Evolutionary conservation across 1,139 yeast genomes (phyloP).

Genomic region (Yamadazyma aaseri): DNA sequence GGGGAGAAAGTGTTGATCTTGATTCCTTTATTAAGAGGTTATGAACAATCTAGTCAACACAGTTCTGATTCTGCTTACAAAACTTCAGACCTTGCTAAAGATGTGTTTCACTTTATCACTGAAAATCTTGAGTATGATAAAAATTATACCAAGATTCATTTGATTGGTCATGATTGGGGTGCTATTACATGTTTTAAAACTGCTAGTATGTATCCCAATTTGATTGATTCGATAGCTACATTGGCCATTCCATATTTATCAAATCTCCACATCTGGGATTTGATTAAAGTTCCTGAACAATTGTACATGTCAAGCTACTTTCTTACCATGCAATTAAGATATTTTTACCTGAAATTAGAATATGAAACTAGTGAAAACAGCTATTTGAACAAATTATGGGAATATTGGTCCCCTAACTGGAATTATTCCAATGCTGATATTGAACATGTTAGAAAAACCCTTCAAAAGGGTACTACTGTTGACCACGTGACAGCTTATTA

Average conservation of each 20-base stretch:
- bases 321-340: conserved; percentile 38
- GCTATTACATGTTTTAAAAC: conserved; percentile 38
- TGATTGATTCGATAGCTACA: conserved; percentile 34
- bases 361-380: conserved; percentile 17
- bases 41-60: conserved; percentile 37
- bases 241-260: conserved; percentile 42
- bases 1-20: conserved; percentile 25
- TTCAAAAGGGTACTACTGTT: conserved; percentile 27
- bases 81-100: conserved; percentile 32
- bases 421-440: conserved; percentile 27
- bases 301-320: conserved; percentile 37
- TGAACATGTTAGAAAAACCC: conserved; percentile 27
- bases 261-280: conserved; percentile 27
- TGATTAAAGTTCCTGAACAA: conserved; percentile 34
- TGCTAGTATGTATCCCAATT: conserved; percentile 36
- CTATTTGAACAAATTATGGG: conserved; percentile 38
- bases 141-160: conserved; percentile 31
- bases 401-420: conserved; percentile 45
- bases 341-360: conserved; percentile 24
- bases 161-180: conserved; percentile 51
- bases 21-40: conserved; percentile 44
- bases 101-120: conserved; percentile 35
- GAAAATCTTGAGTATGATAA: conserved; percentile 14
- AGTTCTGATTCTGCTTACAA: conserved; percentile 23
- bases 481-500: conserved; percentile 45